phyloP scores from a whole-genome alignment of 2,329 filamentous ascomycete genomes.

The Fusarium solani-melongenae region DNA sequence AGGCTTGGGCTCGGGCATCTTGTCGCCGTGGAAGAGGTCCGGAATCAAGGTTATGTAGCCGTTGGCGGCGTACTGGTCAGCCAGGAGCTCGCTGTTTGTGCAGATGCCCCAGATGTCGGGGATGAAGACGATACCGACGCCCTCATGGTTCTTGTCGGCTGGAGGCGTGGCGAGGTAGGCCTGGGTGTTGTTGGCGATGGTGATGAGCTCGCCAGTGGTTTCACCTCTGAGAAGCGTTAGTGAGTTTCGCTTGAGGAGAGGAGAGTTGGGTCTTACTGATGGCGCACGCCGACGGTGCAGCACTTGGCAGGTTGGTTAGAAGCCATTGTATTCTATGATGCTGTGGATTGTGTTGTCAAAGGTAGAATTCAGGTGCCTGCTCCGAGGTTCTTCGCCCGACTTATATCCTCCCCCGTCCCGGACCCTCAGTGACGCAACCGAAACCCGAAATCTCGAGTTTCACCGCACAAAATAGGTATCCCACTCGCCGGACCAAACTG shows the following conservation, averaged over 20 bases:
- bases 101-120: slow-evolving; percentile 54
- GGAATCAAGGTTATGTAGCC: slow-evolving; percentile 53
- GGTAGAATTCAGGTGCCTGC: background rate
- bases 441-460: slow-evolving; percentile 7
- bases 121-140: slow-evolving; percentile 49
- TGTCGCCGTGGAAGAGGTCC: slow-evolving; percentile 54
- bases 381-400: slow-evolving; percentile 8
- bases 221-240: slow-evolving; percentile 54
- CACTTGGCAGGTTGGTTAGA: slow-evolving; percentile 64
- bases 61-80: slow-evolving; percentile 53
- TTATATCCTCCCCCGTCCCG: slow-evolving; percentile 21
- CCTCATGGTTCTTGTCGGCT: slow-evolving; percentile 38
- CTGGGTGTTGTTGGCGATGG: slow-evolving; percentile 57
- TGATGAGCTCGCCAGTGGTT: slow-evolving; percentile 58
- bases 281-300: slow-evolving; percentile 64
- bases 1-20: slow-evolving; percentile 39
- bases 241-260: background rate
- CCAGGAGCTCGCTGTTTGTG: slow-evolving; percentile 54
- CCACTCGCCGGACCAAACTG: slow-evolving; percentile 5
- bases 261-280: slow-evolving; percentile 61
- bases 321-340: slow-evolving; percentile 54
- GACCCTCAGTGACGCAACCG: slow-evolving; percentile 37
- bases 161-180: slow-evolving; percentile 63
- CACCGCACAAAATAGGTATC: background rate
- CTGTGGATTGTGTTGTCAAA: background rate